Evolutionary conservation across 2,329 filamentous ascomycete species (phyloP).

Genomic region (Colletotrichum liaoningense): DNA sequence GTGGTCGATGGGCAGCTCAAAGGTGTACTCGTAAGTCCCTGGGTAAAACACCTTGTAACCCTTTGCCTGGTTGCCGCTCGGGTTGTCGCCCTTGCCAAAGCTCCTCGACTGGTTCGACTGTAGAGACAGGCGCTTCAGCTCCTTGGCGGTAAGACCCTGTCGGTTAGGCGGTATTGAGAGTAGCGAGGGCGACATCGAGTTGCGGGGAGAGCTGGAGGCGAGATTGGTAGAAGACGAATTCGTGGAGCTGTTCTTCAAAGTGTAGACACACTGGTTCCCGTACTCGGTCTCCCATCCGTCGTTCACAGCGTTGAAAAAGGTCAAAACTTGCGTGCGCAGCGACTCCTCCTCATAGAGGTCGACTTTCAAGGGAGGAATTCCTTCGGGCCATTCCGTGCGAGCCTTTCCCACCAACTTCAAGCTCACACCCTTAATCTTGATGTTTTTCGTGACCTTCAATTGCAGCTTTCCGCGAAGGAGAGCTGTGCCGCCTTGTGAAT

Average conservation of each 20-base stretch:
- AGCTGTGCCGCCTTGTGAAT: constrained; percentile 74
- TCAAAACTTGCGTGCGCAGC: constrained; percentile 87
- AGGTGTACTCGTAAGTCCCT: constrained; percentile 75
- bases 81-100: constrained; percentile 82
- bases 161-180: constrained; percentile 44
- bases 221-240: constrained; percentile 48
- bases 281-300: constrained; percentile 70
- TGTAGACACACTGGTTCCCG: constrained; percentile 72
- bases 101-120: constrained; percentile 86
- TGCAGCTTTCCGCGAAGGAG: constrained; percentile 88
- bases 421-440: constrained; percentile 92
- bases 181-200: constrained; percentile 35
- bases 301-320: constrained; percentile 87
- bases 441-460: constrained; percentile 85
- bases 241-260: constrained; percentile 53
- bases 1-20: constrained; percentile 90
- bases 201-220: constrained; percentile 27
- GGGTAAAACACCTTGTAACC: constrained; percentile 90
- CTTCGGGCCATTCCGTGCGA: constrained; percentile 95
- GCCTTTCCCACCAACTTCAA: constrained; percentile 88
- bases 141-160: constrained; percentile 54
- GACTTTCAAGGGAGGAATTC: constrained; percentile 87
- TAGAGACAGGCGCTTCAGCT: constrained; percentile 77
- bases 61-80: constrained; percentile 69
- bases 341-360: constrained; percentile 87